phyloP scores from a whole-genome alignment of 345 rosid genomes.

The Laguncularia racemosa region DNA sequence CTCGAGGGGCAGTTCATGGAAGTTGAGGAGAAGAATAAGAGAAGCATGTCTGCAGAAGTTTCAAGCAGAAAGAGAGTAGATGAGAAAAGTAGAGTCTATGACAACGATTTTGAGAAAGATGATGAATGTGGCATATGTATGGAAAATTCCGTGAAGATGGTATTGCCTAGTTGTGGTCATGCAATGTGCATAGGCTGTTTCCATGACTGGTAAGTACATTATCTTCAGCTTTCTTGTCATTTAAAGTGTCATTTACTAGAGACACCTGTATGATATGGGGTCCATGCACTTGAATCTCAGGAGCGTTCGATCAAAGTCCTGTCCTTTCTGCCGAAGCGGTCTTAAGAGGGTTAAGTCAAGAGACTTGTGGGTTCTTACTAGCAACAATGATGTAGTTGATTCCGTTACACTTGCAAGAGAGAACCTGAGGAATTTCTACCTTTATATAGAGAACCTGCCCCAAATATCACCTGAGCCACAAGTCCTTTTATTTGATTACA shows the following conservation, averaged over 20 bases:
- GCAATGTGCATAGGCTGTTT: conserved; percentile 64
- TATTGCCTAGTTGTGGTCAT: conserved; percentile 58
- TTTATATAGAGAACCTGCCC: conserved; percentile 58
- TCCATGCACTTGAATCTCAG: conserved; percentile 19
- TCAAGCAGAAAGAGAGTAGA: conserved; percentile 39
- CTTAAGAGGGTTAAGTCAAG: conserved; percentile 60
- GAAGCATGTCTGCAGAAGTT: conserved; percentile 45
- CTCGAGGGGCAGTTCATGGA: conserved; percentile 52
- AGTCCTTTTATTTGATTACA: no score
- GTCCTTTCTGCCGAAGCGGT: conserved; percentile 66
- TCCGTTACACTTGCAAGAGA: conserved; percentile 42
- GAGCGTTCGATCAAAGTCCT: conserved; percentile 51
- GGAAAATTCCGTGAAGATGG: conserved; percentile 55
- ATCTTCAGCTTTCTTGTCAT: neutral
- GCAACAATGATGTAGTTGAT: conserved; percentile 43
- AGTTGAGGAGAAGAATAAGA: conserved; percentile 51
- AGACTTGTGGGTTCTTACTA: conserved; percentile 57
- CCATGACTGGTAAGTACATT: conserved; percentile 45
- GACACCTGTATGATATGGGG: neutral
- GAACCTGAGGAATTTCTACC: conserved; percentile 47
- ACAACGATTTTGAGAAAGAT: conserved; percentile 48
- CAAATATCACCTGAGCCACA: conserved; percentile 33
- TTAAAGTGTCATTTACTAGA: neutral
- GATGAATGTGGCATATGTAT: conserved; percentile 73
- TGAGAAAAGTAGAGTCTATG: conserved; percentile 21